Conservation (phyloP, 345 rosid species). For the Rhizophora apiculata region DNA sequence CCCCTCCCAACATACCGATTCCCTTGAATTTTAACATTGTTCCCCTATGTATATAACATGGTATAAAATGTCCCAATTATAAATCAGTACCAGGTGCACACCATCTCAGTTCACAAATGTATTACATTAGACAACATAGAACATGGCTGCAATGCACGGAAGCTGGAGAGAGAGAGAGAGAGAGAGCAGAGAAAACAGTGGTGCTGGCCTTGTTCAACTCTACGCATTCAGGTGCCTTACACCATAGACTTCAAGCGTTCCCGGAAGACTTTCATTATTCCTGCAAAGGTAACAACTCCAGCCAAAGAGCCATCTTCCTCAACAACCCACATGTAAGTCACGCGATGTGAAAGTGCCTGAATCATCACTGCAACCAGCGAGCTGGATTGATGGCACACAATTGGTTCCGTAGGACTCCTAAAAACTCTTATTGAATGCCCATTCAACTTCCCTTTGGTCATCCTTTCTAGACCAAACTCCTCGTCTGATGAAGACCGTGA, state of each 20-base stretch:
- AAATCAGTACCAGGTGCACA: no score
- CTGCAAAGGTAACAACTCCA: conserved; percentile 49
- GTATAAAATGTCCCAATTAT: no score
- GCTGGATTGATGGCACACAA: conserved; percentile 51
- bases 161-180: no score
- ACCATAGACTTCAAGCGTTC: conserved; percentile 32
- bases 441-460: conserved; percentile 15
- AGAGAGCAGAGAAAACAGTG: no score
- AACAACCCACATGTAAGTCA: conserved; percentile 53
- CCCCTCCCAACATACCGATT: no score
- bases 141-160: no score
- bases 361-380: conserved; percentile 65
- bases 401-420: conserved; percentile 37
- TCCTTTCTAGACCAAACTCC: conserved; percentile 33
- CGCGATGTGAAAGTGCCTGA: conserved; percentile 57
- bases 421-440: conserved; percentile 29
- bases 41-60: no score
- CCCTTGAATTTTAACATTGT: no score
- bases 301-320: conserved; percentile 42
- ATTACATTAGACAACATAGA: no score
- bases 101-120: no score
- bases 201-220: no score
- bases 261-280: conserved; percentile 49
- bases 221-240: background rate
- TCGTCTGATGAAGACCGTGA: conserved; percentile 44